phyloP scores from a whole-genome alignment of 2,329 filamentous ascomycete genomes.

The Metarhizium brunneum region DNA sequence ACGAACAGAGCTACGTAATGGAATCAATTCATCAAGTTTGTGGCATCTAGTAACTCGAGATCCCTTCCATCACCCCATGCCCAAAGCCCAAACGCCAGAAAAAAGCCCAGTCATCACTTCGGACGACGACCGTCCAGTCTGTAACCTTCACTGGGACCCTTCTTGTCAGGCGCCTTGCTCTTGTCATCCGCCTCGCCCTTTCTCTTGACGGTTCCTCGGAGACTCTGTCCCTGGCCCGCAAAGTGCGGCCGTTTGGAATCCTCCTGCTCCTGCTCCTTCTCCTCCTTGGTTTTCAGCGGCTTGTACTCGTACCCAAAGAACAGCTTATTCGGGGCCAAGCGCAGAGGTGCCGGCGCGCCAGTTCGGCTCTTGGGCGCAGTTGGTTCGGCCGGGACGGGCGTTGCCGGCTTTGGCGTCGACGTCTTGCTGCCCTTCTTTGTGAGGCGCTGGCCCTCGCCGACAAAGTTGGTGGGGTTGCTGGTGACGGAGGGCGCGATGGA shows the following conservation, averaged over 20 bases:
- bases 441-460: constrained; percentile 72
- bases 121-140: constrained; percentile 33
- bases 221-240: constrained; percentile 73
- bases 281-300: constrained; percentile 70
- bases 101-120: constrained; percentile 7
- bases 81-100: constrained; percentile 14
- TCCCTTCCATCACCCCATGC: background rate
- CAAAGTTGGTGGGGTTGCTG: constrained; percentile 67
- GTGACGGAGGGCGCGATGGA: constrained; percentile 74
- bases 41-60: background rate
- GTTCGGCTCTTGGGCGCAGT: constrained; percentile 35
- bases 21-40: background rate
- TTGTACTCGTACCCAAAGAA: constrained; percentile 96
- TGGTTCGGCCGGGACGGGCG: constrained; percentile 45
- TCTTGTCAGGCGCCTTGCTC: constrained; percentile 37
- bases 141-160: constrained; percentile 31
- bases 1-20: background rate
- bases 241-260: constrained; percentile 64
- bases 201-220: constrained; percentile 62
- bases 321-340: constrained; percentile 78
- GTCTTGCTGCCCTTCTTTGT: constrained; percentile 72
- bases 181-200: constrained; percentile 48
- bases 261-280: constrained; percentile 57
- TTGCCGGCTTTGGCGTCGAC: constrained; percentile 54
- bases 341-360: constrained; percentile 78